Conservation (phyloP, 2,329 filamentous ascomycete species). For the Arthrobotrys musiformis region DNA sequence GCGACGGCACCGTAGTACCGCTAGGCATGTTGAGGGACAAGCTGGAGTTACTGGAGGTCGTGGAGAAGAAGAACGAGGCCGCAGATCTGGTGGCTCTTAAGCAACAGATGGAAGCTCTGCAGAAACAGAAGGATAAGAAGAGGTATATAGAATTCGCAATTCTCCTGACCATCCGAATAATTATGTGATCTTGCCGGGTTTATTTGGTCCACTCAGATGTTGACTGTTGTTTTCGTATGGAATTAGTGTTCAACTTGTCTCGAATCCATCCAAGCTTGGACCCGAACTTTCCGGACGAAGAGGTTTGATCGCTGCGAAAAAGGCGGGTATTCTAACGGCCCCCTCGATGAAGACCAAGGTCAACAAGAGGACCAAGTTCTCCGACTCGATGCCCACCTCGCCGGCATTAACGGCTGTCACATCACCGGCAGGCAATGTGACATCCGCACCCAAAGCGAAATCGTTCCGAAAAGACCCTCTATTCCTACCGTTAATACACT, state of each 20-base stretch:
- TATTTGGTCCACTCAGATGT: neutral
- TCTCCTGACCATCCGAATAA: neutral
- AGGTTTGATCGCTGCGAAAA: slow-evolving; percentile 52
- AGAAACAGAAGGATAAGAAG: slow-evolving; percentile 53
- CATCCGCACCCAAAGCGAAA: slow-evolving; percentile 49
- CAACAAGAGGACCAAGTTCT: slow-evolving; percentile 50
- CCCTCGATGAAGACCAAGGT: slow-evolving; percentile 52
- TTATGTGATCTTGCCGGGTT: neutral
- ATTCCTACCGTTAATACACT: slow-evolving; percentile 59
- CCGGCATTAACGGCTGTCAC: slow-evolving; percentile 44
- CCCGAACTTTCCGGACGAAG: slow-evolving; percentile 52
- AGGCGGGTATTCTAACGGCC: slow-evolving; percentile 49
- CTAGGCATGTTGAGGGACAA: slow-evolving; percentile 51
- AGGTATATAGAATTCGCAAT: slow-evolving; percentile 32
- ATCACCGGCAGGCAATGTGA: slow-evolving; percentile 51
- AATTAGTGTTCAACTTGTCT: slow-evolving; percentile 52
- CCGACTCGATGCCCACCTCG: slow-evolving; percentile 49
- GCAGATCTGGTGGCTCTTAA: slow-evolving; percentile 49
- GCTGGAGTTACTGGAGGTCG: slow-evolving; percentile 52
- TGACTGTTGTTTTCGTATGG: slow-evolving; percentile 9
- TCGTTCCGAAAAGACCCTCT: slow-evolving; percentile 57
- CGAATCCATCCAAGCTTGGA: slow-evolving; percentile 53
- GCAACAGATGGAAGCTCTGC: slow-evolving; percentile 49
- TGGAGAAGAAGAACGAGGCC: slow-evolving; percentile 44
- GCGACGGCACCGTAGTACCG: slow-evolving; percentile 26